Percentiles rank a stretch among this genome's conserved stretches.
Conservation (phyloP, 805 yeast species). For the Ogataea paraovalis region DNA sequence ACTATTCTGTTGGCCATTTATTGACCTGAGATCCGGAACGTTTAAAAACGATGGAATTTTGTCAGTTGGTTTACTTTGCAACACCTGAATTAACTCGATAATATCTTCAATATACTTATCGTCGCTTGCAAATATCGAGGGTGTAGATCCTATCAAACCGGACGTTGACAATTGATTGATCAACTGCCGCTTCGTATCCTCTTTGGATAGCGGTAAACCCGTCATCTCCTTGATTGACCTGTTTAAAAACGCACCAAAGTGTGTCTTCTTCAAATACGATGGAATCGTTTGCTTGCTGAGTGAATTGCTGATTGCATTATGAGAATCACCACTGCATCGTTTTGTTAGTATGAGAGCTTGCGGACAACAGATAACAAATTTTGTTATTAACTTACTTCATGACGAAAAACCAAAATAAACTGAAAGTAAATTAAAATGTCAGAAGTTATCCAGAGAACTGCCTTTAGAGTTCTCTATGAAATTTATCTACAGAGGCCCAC, state of each 20-base stretch:
- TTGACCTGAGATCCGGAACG: background rate
- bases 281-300: conserved; percentile 13
- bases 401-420: no score
- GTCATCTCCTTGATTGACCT: conserved; percentile 7
- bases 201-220: conserved; percentile 13
- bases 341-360: background rate
- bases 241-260: conserved; percentile 17
- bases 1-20: background rate
- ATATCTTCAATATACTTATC: conserved; percentile 15
- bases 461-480: no score
- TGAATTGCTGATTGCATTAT: background rate
- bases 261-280: conserved; percentile 20
- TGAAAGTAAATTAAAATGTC: no score
- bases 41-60: background rate
- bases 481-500: no score
- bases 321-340: background rate
- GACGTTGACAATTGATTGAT: conserved; percentile 11
- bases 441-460: no score
- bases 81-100: conserved; percentile 8
- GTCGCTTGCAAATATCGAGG: conserved; percentile 14
- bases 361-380: no score
- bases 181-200: conserved; percentile 11
- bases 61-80: conserved; percentile 10
- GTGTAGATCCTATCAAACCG: conserved; percentile 22
- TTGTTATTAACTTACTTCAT: no score